Base-by-base conservation (phyloP, 768 basidiomycete genomes). In the Pleurotus ostreatus region DNA sequence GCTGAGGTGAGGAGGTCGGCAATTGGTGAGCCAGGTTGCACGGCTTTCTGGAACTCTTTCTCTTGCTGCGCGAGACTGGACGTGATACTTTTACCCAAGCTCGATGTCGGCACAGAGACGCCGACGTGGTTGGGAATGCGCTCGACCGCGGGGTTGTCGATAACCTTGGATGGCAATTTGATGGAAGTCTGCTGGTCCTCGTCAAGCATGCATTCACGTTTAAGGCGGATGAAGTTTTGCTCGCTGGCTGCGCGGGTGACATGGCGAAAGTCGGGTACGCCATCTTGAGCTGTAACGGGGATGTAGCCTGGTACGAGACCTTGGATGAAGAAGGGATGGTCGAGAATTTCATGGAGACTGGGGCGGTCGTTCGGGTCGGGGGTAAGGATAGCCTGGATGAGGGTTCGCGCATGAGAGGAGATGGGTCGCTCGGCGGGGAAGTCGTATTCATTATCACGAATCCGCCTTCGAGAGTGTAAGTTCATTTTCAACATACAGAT, bases 41-140 rank as follows among this genome's bases (percentile, higher is more conserved):
- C 92, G 1, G 94, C 97, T 64, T 89, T 87, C 74, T 90, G 88
- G 86, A 98, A 98, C 70, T 98, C 97, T 68, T 88, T 88, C 80
- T 99, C 97, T 66, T 93, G 91, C 63, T 92, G 82, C 2, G 87
- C 86, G 56, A 89, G 84, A 45, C 78, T 88, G 11, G 81, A 81
- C 13, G 80, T 80, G 54, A 78, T 74, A 47, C 73, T 79, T 65
- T 76, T 78, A 43, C 30, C 49, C 5, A 57, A 52, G n/a, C 61
- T 41, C 52, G 59, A 16, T 8, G 62, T 23, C 9, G 43, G 45
- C 20, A 47, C 51, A 8, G 51, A 53, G 4, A 53, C 51, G 11
- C 51, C 51, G n/a, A 53, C 51, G 15, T 53, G 51, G 51, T 53
- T 53, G 39, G 51, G 51, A 18, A 53, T 23, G n/a, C 41, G 22